Conservation (phyloP, 192 early-diverging fungal species). For the Chytriomyces sp. region DNA sequence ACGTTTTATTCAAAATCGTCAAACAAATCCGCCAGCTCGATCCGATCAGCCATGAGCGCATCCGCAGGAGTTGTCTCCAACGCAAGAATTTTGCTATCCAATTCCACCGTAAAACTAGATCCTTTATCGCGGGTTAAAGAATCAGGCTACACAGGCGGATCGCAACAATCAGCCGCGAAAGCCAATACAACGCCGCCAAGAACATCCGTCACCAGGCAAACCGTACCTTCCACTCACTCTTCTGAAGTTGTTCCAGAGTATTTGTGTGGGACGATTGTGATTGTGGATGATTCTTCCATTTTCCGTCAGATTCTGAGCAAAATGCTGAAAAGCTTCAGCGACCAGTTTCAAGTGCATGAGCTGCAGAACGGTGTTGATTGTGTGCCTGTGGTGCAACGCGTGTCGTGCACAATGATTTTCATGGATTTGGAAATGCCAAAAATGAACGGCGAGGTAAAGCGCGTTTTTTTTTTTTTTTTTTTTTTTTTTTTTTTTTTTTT, state of each 20-base stretch:
- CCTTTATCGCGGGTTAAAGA: too few relatives aligned
- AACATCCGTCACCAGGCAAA: too few relatives aligned
- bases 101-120: too few relatives aligned
- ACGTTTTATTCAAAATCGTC: neutral
- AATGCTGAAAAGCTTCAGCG: neutral
- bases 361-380: constrained; percentile 31
- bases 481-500: neutral
- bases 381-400: constrained; percentile 20
- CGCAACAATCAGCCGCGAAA: too few relatives aligned
- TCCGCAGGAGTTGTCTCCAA: too few relatives aligned
- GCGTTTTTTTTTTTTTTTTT: constrained; percentile 15
- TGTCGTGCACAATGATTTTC: constrained; percentile 33
- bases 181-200: too few relatives aligned
- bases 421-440: constrained; percentile 50
- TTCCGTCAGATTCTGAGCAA: constrained; percentile 29
- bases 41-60: too few relatives aligned
- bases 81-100: too few relatives aligned
- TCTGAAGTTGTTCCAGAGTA: neutral
- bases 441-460: constrained; percentile 40
- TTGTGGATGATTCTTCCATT: constrained; percentile 43
- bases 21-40: too few relatives aligned
- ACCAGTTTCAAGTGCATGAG: constrained; percentile 24
- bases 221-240: neutral
- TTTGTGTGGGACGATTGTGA: constrained; percentile 18
- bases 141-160: too few relatives aligned